A percentile compares a stretch with the other conserved stretches of the same genome.
These are phyloP conservation scores for Macrolepiota fuliginosa DNA, from an alignment of 768 basidiomycete genomes.

Conservation along the genomic window DNA sequence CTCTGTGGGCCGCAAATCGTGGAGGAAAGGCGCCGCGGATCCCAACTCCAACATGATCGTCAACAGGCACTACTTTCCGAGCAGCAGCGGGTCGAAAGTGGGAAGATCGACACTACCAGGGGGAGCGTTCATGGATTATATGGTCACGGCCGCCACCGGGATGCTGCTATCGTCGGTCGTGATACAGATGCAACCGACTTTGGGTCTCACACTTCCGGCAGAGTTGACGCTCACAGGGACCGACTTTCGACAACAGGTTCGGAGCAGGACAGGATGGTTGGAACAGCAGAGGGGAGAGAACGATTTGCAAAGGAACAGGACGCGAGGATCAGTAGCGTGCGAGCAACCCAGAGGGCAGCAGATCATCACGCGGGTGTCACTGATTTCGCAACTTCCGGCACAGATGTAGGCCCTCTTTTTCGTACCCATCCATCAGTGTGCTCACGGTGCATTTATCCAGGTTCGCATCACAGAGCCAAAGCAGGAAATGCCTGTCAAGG, in stretches of 20 bases:
- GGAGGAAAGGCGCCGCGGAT: not conserved
- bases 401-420: not conserved
- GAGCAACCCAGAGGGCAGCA: not conserved
- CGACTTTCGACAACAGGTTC: not conserved
- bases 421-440: too few species aligned
- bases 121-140: conserved; percentile 3
- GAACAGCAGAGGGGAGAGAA: not conserved
- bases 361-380: not conserved
- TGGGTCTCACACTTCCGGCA: not conserved
- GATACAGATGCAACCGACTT: conserved; percentile 5
- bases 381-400: not conserved
- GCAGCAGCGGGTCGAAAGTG: not conserved
- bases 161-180: not conserved
- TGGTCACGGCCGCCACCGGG: not conserved
- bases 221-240: conserved; percentile 2
- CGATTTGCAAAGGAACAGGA: conserved; percentile 8
- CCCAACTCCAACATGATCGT: not conserved
- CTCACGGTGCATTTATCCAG: too few species aligned
- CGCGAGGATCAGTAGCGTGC: not conserved
- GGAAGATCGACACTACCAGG: not conserved
- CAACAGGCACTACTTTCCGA: not conserved
- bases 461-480: not conserved
- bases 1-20: not conserved
- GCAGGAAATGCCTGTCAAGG: not conserved
- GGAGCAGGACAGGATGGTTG: conserved; percentile 1